Evolutionary conservation across 2,329 filamentous ascomycete genomes (phyloP).

Genomic region (Cercospora sp.): DNA sequence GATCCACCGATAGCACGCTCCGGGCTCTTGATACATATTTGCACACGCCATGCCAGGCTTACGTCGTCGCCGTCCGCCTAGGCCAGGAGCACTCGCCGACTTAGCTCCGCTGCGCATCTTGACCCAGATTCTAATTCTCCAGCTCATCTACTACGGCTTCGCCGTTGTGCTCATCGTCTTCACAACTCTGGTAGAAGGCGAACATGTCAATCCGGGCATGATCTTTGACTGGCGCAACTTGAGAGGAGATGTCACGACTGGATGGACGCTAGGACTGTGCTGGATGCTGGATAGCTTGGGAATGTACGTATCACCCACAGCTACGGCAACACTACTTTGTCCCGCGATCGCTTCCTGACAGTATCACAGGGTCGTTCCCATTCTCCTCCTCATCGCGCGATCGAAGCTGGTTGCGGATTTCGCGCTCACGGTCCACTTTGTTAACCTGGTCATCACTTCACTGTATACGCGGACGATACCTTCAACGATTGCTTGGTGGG

Average conservation of each 20-base stretch:
- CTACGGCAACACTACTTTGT: neutral
- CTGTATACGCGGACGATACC: slow-evolving; percentile 78
- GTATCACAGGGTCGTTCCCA: slow-evolving; percentile 68
- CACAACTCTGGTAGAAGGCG: slow-evolving; percentile 65
- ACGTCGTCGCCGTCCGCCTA: slow-evolving; percentile 61
- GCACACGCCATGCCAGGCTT: slow-evolving; percentile 10
- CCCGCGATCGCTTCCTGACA: slow-evolving; percentile 2
- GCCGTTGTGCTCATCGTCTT: slow-evolving; percentile 65
- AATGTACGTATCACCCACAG: slow-evolving; percentile 52
- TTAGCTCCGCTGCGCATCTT: slow-evolving; percentile 67
- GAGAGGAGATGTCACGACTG: slow-evolving; percentile 66
- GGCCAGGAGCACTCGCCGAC: slow-evolving; percentile 65
- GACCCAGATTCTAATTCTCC: slow-evolving; percentile 65
- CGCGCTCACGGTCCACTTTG: slow-evolving; percentile 79
- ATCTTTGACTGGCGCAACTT: slow-evolving; percentile 65
- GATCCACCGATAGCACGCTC: neutral
- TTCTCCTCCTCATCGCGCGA: slow-evolving; percentile 79
- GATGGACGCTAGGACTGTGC: slow-evolving; percentile 67
- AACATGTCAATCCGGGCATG: slow-evolving; percentile 58
- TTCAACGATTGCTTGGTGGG: slow-evolving; percentile 84
- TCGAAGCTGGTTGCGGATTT: slow-evolving; percentile 96
- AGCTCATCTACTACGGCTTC: slow-evolving; percentile 63
- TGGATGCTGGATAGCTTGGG: slow-evolving; percentile 67
- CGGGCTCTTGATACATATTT: neutral
- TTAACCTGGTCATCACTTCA: slow-evolving; percentile 75